A percentile compares a stretch with the other conserved stretches of the same genome.
phyloP scores from a whole-genome alignment of 192 early-diverging fungal genomes.

The Neocallimastix lanati region DNA sequence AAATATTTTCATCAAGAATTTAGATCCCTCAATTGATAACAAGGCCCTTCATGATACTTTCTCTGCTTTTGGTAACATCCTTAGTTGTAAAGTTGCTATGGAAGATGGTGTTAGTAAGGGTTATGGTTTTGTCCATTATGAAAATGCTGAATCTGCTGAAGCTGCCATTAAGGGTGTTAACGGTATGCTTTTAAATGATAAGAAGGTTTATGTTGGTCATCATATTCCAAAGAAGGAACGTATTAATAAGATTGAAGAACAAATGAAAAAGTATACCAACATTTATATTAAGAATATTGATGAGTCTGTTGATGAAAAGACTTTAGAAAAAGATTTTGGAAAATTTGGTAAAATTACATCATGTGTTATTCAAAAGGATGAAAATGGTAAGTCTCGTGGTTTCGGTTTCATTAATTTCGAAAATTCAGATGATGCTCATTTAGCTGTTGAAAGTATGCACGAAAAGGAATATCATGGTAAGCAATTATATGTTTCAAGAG shows the following conservation, averaged over 20 bases:
- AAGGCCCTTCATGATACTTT: conserved; percentile 99
- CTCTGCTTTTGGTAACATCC: conserved; percentile 87
- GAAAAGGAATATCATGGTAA: conserved; percentile 81
- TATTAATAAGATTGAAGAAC: conserved; percentile 69
- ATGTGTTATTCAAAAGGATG: conserved; percentile 51
- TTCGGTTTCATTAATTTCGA: conserved; percentile 98
- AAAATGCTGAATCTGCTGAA: conserved; percentile 80
- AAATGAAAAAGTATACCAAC: conserved; percentile 86
- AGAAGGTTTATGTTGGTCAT: conserved; percentile 86
- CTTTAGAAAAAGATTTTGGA: conserved; percentile 59
- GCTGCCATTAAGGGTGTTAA: conserved; percentile 93
- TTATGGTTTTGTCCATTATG: conserved; percentile 98
- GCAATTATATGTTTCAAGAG: conserved; percentile 84
- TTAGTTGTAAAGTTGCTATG: conserved; percentile 91
- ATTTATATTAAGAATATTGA: conserved; percentile 95
- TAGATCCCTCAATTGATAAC: conserved; percentile 92
- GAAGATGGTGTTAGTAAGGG: conserved; percentile 71
- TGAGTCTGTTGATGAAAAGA: conserved; percentile 54
- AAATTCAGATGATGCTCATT: conserved; percentile 69
- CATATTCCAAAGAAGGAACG: conserved; percentile 89
- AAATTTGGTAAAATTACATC: conserved; percentile 71
- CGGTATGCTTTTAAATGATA: conserved; percentile 98
- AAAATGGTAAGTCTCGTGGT: conserved; percentile 67
- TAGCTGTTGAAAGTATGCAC: conserved; percentile 81
- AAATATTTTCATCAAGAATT: conserved; percentile 99